Percentiles rank a stretch among this genome's conserved stretches.
phyloP scores from a whole-genome alignment of 2,329 filamentous ascomycete genomes.

The Pseudocercospora fijiensis region DNA sequence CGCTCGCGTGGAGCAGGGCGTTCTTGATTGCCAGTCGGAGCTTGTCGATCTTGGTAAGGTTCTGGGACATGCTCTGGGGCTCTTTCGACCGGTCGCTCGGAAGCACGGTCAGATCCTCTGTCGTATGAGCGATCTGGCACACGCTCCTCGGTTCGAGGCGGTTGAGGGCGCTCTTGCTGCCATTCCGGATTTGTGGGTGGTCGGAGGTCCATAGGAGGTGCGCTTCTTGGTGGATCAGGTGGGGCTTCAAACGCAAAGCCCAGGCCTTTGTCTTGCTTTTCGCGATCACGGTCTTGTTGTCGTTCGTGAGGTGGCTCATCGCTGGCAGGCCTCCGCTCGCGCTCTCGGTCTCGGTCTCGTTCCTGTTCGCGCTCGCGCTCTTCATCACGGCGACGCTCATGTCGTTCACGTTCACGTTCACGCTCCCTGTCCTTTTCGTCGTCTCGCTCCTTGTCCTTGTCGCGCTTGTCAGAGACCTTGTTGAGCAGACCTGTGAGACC shows the following conservation, averaged over 20 bases:
- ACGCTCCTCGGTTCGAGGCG: slow-evolving; percentile 10
- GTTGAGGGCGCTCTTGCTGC: slow-evolving; percentile 12
- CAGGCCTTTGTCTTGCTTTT: slow-evolving; percentile 30
- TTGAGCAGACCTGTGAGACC: slow-evolving; percentile 33
- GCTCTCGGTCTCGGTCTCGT: slow-evolving; percentile 24
- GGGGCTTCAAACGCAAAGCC: slow-evolving; percentile 38
- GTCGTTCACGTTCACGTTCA: slow-evolving; percentile 25
- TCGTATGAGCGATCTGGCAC: slow-evolving; percentile 8
- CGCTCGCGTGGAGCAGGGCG: slow-evolving; percentile 23
- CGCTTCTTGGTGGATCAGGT: slow-evolving; percentile 28
- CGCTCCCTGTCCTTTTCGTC: slow-evolving; percentile 27
- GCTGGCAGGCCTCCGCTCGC: slow-evolving; percentile 24
- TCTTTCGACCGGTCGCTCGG: slow-evolving; percentile 15
- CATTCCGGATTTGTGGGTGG: slow-evolving; percentile 16
- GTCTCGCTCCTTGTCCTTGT: slow-evolving; percentile 22
- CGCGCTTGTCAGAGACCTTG: slow-evolving; percentile 27
- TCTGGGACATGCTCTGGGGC: slow-evolving; percentile 9
- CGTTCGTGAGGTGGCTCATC: slow-evolving; percentile 31
- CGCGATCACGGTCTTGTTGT: slow-evolving; percentile 31
- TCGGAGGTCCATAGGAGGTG: slow-evolving; percentile 14
- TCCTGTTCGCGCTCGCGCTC: slow-evolving; percentile 17
- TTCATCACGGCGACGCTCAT: slow-evolving; percentile 16
- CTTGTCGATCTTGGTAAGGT: slow-evolving; percentile 11
- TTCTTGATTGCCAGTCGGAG: slow-evolving; percentile 15
- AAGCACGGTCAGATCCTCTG: not conserved